Conservation (phyloP, 2,329 filamentous ascomycete genomes). For the Alternaria longipes region DNA sequence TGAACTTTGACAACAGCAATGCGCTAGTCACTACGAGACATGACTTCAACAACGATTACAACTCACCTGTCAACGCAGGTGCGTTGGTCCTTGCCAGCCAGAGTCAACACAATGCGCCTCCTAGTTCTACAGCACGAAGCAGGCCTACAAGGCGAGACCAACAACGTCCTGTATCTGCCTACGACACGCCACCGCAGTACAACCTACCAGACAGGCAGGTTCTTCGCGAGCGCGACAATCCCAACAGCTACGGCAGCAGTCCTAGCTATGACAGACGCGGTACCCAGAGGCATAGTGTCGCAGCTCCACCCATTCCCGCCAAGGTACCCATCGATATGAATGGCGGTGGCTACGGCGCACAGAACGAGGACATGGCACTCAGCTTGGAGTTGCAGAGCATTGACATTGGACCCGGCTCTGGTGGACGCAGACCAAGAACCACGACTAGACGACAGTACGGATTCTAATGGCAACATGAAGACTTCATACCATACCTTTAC, state of each 20-base stretch:
- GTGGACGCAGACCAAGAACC: conserved; percentile 28
- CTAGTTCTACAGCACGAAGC: conserved; percentile 33
- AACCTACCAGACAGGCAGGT: conserved; percentile 33
- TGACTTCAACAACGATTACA: conserved; percentile 33
- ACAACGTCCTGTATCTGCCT: conserved; percentile 24
- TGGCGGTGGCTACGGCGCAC: conserved; percentile 13
- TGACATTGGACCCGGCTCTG: conserved; percentile 53
- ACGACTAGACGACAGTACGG: conserved; percentile 25
- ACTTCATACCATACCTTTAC: neutral
- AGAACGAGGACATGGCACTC: conserved; percentile 61
- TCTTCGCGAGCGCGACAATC: conserved; percentile 49
- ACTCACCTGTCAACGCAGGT: conserved; percentile 25
- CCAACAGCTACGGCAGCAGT: conserved; percentile 44
- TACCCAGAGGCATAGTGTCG: conserved; percentile 28
- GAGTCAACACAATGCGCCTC: conserved; percentile 19
- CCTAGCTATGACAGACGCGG: conserved; percentile 35
- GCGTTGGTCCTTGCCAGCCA: conserved; percentile 39
- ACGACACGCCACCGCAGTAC: conserved; percentile 22
- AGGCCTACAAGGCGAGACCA: conserved; percentile 43
- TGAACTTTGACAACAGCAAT: conserved; percentile 38
- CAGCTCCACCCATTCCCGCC: conserved; percentile 71
- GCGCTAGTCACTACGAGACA: conserved; percentile 44
- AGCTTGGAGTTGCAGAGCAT: conserved; percentile 73
- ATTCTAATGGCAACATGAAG: conserved; percentile 12
- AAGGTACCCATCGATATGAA: conserved; percentile 67